Evolutionary conservation across 148 eudicot genomes (phyloP).

Genomic region (Pouteria glomerata): DNA sequence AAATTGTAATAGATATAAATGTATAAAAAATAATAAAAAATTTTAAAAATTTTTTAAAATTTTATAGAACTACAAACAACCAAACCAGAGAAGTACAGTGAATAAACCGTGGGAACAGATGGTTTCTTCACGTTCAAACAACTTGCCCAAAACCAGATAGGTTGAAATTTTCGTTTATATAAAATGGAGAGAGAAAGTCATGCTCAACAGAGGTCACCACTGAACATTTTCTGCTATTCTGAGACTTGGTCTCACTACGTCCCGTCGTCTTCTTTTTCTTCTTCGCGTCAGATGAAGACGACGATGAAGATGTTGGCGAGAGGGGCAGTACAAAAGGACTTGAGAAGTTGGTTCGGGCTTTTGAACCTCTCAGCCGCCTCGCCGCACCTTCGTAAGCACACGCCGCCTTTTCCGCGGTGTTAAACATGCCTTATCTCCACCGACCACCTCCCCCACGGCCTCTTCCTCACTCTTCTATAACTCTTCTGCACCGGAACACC

Average conservation of each 20-base stretch:
- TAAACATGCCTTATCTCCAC: constrained; percentile 92
- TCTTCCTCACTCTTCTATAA: constrained; percentile 71
- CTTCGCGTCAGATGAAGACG: constrained; percentile 20
- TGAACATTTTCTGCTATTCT: constrained; percentile 23
- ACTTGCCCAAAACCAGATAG: too few species aligned
- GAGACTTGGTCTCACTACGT: background rate
- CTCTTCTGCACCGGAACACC: constrained; percentile 29
- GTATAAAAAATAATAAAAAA: too few species aligned
- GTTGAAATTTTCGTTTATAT: too few species aligned
- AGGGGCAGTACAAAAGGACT: constrained; percentile 34
- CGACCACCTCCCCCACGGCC: constrained; percentile 96
- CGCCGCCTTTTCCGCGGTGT: constrained; percentile 33
- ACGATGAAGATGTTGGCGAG: constrained; percentile 21
- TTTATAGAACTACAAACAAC: too few species aligned
- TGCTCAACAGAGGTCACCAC: constrained; percentile 66
- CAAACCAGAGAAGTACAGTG: too few species aligned
- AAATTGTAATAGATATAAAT: too few species aligned
- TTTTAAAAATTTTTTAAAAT: too few species aligned
- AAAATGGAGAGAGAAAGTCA: too few species aligned
- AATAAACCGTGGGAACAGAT: too few species aligned
- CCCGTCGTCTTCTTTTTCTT: background rate
- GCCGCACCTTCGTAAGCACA: constrained; percentile 87
- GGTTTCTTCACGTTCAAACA: too few species aligned
- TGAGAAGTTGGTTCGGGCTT: constrained; percentile 70
- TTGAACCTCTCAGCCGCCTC: constrained; percentile 58